Base-by-base conservation (phyloP, 2,329 filamentous ascomycete genomes). In the Sclerotinia subarctica region DNA sequence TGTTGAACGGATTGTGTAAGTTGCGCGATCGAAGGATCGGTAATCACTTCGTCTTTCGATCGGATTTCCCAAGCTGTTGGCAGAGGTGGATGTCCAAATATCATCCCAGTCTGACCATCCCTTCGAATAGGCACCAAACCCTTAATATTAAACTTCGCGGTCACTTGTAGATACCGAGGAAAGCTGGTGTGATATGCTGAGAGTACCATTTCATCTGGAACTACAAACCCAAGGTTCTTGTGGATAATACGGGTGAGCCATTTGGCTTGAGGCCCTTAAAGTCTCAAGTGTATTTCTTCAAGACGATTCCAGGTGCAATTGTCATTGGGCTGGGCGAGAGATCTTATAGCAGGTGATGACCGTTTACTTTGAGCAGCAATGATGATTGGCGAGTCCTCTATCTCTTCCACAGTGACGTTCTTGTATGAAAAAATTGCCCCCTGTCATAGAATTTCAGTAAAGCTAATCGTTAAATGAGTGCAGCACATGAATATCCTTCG, bases 161-260 rank as follows among this genome's bases (percentile, higher is more conserved):
- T 53, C 4, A 59, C 53, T 7, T 59, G 8, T 10, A 67, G 56
- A 19, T n/a, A 5, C 19, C 57, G 32, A 24, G 66, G 60, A 21
- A 68, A 57, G 13, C 35, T 47, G 5, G 66, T 54, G 51, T 54
- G 35, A 7, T 26, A 10, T 5, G 78, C 72, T 8, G 81, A 79
- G 29, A 93, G 86, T 1, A 96, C 75, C 1, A 84, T 77, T 0
- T 94, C 81, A 0, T 90, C 90, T n/a, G 84, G 82, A 69, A 67
- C 47, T 29, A 32, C 15, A 29, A 67, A 67, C 3, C 64, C 64
- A 13, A 89, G 91, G 70, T 89, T 85, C 75, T 96, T 95, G 38
- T 96, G 81, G 7, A 97, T 82, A 42, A 97, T 81, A 4, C 94
- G 85, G 0, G 91, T 91, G 15, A 97, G 83, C 94, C 94, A 97